phyloP scores from a whole-genome alignment of 1,284 basidiomycete genomes.

The Moesziomyces aphidis region DNA sequence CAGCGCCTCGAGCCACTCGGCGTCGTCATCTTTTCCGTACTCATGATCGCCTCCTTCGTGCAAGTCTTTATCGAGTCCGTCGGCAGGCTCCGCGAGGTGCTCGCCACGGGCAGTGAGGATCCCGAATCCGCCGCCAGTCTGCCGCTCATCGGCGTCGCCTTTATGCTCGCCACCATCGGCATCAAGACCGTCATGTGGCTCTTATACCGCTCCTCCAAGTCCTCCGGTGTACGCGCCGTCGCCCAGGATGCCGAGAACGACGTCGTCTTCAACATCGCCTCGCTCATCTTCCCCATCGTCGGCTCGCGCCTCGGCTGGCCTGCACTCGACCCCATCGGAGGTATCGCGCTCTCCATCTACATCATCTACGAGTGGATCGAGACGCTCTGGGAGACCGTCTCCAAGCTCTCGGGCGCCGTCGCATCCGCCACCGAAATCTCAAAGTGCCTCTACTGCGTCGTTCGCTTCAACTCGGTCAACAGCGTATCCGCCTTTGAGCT shows the following conservation, averaged over 20 bases:
- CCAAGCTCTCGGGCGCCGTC: conserved; percentile 58
- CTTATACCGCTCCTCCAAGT: conserved; percentile 67
- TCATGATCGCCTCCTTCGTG: conserved; percentile 71
- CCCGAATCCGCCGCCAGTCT: conserved; percentile 55
- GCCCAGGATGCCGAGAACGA: conserved; percentile 72
- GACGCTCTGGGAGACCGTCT: conserved; percentile 61
- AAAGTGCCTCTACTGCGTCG: conserved; percentile 61
- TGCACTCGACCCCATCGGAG: conserved; percentile 64
- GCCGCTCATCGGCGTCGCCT: conserved; percentile 62
- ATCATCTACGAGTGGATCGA: conserved; percentile 65
- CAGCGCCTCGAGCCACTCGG: conserved; percentile 71
- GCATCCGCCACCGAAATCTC: conserved; percentile 56
- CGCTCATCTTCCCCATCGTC: conserved; percentile 72
- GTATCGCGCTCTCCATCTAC: conserved; percentile 56
- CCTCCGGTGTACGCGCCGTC: conserved; percentile 68
- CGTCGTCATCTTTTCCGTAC: conserved; percentile 72
- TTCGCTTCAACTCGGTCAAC: conserved; percentile 62
- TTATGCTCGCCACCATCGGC: conserved; percentile 73
- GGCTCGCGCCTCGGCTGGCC: conserved; percentile 50
- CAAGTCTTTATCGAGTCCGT: conserved; percentile 65
- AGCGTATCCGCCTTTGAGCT: conserved; percentile 63
- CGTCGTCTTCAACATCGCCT: conserved; percentile 72
- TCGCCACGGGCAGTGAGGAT: conserved; percentile 54
- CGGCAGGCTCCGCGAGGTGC: conserved; percentile 55
- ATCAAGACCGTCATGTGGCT: conserved; percentile 72